These are phyloP conservation scores for Diaporthe amygdali DNA, from an alignment of 2,329 filamentous ascomycete genomes.

Conservation along the genomic window DNA sequence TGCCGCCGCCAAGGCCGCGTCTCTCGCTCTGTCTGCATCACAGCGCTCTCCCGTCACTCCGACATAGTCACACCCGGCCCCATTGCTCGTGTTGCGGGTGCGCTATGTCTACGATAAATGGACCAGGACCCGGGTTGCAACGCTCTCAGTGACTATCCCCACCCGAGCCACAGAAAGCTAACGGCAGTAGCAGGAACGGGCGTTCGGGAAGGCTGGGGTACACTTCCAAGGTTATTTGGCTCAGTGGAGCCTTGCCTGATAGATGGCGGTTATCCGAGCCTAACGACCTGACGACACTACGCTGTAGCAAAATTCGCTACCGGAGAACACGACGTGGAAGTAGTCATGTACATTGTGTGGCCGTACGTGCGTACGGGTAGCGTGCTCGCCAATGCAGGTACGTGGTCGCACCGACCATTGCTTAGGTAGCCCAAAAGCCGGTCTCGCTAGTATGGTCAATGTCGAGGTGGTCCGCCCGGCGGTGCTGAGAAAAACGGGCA, in stretches of 20 bases:
- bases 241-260: constrained; percentile 1
- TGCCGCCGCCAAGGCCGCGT: background rate
- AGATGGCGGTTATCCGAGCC: background rate
- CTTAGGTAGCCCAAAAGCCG: background rate
- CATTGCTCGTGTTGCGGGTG: background rate
- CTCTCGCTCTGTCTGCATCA: too few species aligned
- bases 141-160: background rate
- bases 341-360: background rate
- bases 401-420: background rate
- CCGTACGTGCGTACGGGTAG: background rate
- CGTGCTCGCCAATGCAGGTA: constrained; percentile 14
- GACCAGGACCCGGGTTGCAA: background rate
- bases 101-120: background rate
- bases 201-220: background rate
- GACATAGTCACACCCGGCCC: background rate
- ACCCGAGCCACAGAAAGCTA: background rate
- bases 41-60: background rate
- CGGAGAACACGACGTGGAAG: background rate
- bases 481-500: constrained; percentile 11
- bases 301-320: background rate
- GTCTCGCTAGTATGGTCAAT: constrained; percentile 5
- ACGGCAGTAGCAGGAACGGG: background rate
- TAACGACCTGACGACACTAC: background rate
- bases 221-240: background rate
- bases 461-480: background rate